phyloP scores from a whole-genome alignment of 495 filamentous ascomycete species.

The Aspergillus sparsus region DNA sequence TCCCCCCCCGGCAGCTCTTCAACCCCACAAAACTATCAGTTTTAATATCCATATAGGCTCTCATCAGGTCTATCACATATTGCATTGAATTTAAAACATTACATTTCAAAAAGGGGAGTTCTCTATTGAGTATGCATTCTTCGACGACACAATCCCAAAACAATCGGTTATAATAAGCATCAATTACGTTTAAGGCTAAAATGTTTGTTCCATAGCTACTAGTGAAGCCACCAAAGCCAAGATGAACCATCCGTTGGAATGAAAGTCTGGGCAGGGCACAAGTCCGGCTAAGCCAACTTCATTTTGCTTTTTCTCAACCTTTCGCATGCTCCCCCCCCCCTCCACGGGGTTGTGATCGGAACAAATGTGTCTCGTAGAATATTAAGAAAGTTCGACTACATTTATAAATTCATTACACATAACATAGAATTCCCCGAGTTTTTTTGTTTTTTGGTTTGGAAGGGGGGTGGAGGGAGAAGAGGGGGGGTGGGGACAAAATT shows the following conservation, averaged over 20 bases:
- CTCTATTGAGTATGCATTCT: neutral
- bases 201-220: slow-evolving; percentile 1
- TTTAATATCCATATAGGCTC: neutral
- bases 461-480: neutral
- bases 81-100: neutral
- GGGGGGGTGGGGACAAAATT: no score
- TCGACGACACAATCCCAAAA: no score
- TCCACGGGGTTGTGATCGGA: neutral
- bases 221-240: slow-evolving; percentile 17
- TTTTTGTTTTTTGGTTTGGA: neutral
- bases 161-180: slow-evolving; percentile 11
- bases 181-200: slow-evolving; percentile 8
- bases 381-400: slow-evolving; percentile 24
- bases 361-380: slow-evolving; percentile 1
- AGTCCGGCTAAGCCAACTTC: neutral
- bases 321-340: neutral
- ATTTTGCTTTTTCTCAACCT: neutral
- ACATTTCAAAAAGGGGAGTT: neutral
- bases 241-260: slow-evolving; percentile 9
- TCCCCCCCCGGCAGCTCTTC: no score
- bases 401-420: slow-evolving; percentile 8
- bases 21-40: neutral
- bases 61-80: neutral
- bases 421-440: slow-evolving; percentile 15
- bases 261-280: neutral